A percentile compares a stretch with the other conserved stretches of the same genome.
Conservation (phyloP, 495 filamentous ascomycete genomes). For the Bombardia bombarda region DNA sequence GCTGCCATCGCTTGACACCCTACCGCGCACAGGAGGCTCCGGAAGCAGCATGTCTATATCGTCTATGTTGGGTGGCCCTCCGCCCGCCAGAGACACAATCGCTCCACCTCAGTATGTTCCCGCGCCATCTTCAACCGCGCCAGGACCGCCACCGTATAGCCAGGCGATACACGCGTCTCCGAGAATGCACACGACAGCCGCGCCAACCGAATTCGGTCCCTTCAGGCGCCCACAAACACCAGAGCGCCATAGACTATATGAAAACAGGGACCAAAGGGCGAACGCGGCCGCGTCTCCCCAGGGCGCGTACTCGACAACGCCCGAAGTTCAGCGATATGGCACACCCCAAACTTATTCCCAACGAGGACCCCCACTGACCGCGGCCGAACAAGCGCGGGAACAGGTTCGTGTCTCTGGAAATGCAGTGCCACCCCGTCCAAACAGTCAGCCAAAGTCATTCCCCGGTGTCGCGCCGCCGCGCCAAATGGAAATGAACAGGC, state of each 20-base stretch:
- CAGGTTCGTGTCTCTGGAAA: slow-evolving; percentile 28
- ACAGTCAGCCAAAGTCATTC: slow-evolving; percentile 43
- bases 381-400: slow-evolving; percentile 34
- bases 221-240: slow-evolving; percentile 70
- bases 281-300: slow-evolving; percentile 16
- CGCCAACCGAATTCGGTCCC: slow-evolving; percentile 48
- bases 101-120: slow-evolving; percentile 47
- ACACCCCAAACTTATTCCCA: slow-evolving; percentile 43
- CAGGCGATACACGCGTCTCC: slow-evolving; percentile 44
- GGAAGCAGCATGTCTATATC: slow-evolving; percentile 94
- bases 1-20: slow-evolving; percentile 43
- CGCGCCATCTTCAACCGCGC: slow-evolving; percentile 41
- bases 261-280: slow-evolving; percentile 37
- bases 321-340: slow-evolving; percentile 46
- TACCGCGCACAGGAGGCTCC: slow-evolving; percentile 33
- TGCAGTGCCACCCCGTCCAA: slow-evolving; percentile 39
- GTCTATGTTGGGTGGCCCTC: slow-evolving; percentile 74
- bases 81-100: slow-evolving; percentile 42
- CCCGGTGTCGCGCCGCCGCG: slow-evolving; percentile 31
- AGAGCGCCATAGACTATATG: slow-evolving; percentile 49
- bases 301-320: slow-evolving; percentile 33
- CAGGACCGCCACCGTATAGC: slow-evolving; percentile 37
- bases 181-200: slow-evolving; percentile 30
- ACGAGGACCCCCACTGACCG: slow-evolving; percentile 29
- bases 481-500: slow-evolving; percentile 29